phyloP scores from a whole-genome alignment of 768 basidiomycete species.

The Boletus vermiculosoides region DNA sequence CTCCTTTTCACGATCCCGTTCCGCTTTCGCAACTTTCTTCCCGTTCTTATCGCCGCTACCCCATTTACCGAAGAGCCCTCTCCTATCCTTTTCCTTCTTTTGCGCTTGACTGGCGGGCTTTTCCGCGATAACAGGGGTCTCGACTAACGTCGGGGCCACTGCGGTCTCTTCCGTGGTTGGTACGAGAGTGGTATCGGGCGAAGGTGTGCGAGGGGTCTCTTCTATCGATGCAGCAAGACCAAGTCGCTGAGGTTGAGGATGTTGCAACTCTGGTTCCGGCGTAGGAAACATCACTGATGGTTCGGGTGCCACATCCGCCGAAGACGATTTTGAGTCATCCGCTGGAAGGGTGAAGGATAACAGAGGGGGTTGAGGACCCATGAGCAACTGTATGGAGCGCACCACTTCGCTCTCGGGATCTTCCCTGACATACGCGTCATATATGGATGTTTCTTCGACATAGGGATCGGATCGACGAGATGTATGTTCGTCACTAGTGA shows the following conservation, averaged over 20 bases:
- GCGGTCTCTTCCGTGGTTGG: conserved; percentile 27
- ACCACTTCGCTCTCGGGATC: conserved; percentile 47
- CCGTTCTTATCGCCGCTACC: conserved; percentile 54
- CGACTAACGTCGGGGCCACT: conserved; percentile 26
- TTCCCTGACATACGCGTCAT: conserved; percentile 72
- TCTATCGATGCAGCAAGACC: conserved; percentile 32
- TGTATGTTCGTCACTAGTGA: conserved; percentile 39
- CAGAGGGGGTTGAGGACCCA: conserved; percentile 19
- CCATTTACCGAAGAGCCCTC: conserved; percentile 64
- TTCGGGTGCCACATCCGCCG: conserved; percentile 16
- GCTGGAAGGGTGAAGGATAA: conserved; percentile 25
- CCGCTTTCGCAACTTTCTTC: conserved; percentile 51
- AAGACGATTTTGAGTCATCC: conserved; percentile 11
- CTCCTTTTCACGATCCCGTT: conserved; percentile 49
- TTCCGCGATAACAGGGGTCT: conserved; percentile 17
- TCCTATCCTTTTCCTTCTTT: conserved; percentile 74
- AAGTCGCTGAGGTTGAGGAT: conserved; percentile 62
- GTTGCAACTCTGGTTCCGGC: conserved; percentile 50
- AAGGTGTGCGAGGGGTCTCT: conserved; percentile 56
- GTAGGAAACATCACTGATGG: conserved; percentile 35
- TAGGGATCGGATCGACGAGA: conserved; percentile 64
- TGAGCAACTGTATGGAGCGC: conserved; percentile 21
- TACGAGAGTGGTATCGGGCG: conserved; percentile 44
- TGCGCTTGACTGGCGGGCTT: conserved; percentile 32
- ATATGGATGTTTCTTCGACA: conserved; percentile 79